Evolutionary conservation across 768 basidiomycete species (phyloP).

Genomic region (Imleria badia): DNA sequence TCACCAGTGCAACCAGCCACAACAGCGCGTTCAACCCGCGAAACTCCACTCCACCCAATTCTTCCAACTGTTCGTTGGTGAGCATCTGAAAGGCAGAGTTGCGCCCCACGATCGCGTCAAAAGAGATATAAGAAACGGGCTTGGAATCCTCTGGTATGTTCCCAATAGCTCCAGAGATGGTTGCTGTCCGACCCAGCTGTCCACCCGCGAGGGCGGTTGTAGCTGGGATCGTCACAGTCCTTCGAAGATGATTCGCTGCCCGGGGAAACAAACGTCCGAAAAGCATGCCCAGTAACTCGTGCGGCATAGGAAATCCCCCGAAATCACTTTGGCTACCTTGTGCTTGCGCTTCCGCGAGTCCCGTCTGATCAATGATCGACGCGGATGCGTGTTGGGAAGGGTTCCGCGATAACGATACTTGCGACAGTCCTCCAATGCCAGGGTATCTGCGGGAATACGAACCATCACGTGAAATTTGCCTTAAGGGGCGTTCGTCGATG

Average conservation of each 20-base stretch:
- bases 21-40: conserved; percentile 76
- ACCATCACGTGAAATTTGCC: conserved; percentile 4
- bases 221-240: conserved; percentile 74
- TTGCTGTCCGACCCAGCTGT: conserved; percentile 27
- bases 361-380: conserved; percentile 14
- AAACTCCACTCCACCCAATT: conserved; percentile 93
- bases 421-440: conserved; percentile 10
- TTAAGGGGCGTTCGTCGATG: conserved; percentile 7
- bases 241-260: conserved; percentile 53
- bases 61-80: conserved; percentile 81
- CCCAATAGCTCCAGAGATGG: conserved; percentile 11
- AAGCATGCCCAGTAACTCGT: conserved; percentile 48
- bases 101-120: conserved; percentile 79
- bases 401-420: conserved; percentile 15
- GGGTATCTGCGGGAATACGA: conserved; percentile 17
- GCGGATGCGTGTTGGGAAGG: conserved; percentile 15
- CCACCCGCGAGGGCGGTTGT: conserved; percentile 54
- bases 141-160: conserved; percentile 42
- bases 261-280: conserved; percentile 64
- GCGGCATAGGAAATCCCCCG: conserved; percentile 77
- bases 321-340: conserved; percentile 53
- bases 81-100: conserved; percentile 73
- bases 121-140: conserved; percentile 78
- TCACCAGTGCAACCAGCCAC: conserved; percentile 75
- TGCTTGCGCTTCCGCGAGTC: conserved; percentile 7